Base-by-base conservation (phyloP, 1,284 basidiomycete genomes). In the Schizophyllum amplum region DNA sequence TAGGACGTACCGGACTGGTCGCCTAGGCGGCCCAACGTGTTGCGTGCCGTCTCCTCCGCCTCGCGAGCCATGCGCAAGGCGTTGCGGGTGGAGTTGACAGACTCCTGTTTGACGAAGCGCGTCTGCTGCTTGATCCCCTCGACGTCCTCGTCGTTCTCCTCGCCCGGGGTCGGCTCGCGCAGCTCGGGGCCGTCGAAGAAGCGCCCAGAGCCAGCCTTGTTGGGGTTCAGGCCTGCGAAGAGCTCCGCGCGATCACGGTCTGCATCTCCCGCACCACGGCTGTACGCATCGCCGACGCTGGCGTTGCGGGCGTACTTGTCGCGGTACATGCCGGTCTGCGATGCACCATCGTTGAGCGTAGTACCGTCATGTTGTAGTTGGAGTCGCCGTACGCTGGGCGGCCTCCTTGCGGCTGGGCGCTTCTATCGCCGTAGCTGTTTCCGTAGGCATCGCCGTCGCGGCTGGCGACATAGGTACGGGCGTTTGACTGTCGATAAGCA, bases 91-190 rank as follows among this genome's bases (percentile, higher is more conserved):
- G 90, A 91, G 58, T 86, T 87, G 52, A 97, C 87, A 68, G 86
- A 90, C 66, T 99, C 96, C 72, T 98, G 94, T 75, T 99, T 99
- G 62, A 92, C 74, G 67, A 84, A 92, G 56, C 88, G 82, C 64
- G 93, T 94, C 74, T 95, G 87, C 68, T 92, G 85, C 75, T 98
- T 98, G 75, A 99, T 96, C 15, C 89, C 94, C 73, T 99, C 96
- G 4, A 97, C 80, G 67, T 98, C 96, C 64, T 98, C 95, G 24
- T 98, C 95, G 63, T 90, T 90, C 70, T 96, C 93, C 67, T 92
- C 87, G 51, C 86, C 86, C 11, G 78, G 75, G 46, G 73, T 61
- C 48, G 82, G 80, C 27, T 79, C 75, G 47, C 65, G 68, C 49
- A 72, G 61, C 47, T 65, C 68, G 20, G 83, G 81, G 0, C 82